A percentile compares a stretch with the other conserved stretches of the same genome.
phyloP scores from a whole-genome alignment of 1,284 basidiomycete genomes.

The Malassezia globosa region DNA sequence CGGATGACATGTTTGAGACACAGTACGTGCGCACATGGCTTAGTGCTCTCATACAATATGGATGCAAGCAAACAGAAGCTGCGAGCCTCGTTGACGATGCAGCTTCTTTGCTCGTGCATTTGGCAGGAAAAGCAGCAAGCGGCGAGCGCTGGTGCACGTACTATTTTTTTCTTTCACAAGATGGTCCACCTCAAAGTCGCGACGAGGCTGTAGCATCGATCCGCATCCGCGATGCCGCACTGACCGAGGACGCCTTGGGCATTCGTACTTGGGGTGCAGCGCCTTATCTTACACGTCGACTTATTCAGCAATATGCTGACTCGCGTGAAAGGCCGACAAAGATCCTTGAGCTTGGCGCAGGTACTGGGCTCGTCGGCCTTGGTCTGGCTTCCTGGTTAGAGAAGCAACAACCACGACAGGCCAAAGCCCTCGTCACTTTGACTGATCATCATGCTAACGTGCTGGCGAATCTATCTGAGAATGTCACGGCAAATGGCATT shows the following conservation, averaged over 20 bases:
- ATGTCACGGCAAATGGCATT: conserved; percentile 8
- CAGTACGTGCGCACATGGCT: conserved; percentile 13
- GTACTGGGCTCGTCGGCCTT: conserved; percentile 38
- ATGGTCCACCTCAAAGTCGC: not conserved
- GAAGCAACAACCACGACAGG: not conserved
- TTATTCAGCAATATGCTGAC: conserved; percentile 19
- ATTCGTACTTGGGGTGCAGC: conserved; percentile 40
- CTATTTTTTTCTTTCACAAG: conserved; percentile 5
- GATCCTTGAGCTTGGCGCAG: conserved; percentile 40
- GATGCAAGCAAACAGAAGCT: not conserved
- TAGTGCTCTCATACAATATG: conserved; percentile 3
- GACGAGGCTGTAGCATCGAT: conserved; percentile 10
- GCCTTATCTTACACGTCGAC: conserved; percentile 27
- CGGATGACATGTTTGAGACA: conserved; percentile 12
- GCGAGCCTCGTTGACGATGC: conserved; percentile 1
- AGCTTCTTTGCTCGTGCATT: conserved; percentile 9
- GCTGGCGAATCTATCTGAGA: conserved; percentile 28
- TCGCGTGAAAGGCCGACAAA: not conserved
- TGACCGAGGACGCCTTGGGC: conserved; percentile 34
- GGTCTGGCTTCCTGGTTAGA: conserved; percentile 19
- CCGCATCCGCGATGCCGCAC: conserved; percentile 24
- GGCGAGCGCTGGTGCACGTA: conserved; percentile 1
- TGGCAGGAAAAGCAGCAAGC: conserved; percentile 8
- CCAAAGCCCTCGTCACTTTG: conserved; percentile 13
- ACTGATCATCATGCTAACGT: conserved; percentile 38